These are phyloP conservation scores for Talaromyces piceae DNA, from an alignment of 2,329 filamentous ascomycete genomes.

Conservation along the genomic window DNA sequence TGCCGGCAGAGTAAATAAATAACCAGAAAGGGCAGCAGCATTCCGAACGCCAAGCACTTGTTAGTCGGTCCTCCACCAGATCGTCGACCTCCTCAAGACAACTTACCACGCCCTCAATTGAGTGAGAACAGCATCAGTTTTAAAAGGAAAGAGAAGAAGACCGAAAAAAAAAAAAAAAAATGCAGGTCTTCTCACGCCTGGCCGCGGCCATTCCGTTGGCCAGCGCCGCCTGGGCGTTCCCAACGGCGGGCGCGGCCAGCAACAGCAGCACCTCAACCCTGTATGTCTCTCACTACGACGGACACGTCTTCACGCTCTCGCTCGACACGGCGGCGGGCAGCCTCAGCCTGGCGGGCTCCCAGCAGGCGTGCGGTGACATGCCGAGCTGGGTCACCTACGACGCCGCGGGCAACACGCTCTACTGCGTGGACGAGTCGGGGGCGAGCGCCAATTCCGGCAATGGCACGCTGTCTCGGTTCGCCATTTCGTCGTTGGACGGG, in stretches of 20 bases:
- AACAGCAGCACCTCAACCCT: constrained; percentile 15
- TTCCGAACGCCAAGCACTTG: no score
- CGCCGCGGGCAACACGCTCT: constrained; percentile 18
- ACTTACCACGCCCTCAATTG: no score
- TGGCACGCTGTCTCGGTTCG: constrained; percentile 16
- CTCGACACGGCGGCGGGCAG: constrained; percentile 11
- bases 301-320: constrained; percentile 27
- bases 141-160: not conserved
- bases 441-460: constrained; percentile 22
- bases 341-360: constrained; percentile 17
- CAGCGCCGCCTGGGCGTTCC: not conserved
- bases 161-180: not conserved
- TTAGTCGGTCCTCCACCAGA: no score
- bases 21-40: no score
- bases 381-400: constrained; percentile 33
- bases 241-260: not conserved
- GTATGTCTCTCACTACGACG: constrained; percentile 33
- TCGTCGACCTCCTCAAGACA: no score
- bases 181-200: not conserved
- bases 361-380: constrained; percentile 26
- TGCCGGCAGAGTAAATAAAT: no score
- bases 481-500: constrained; percentile 8
- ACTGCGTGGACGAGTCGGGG: constrained; percentile 30
- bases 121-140: not conserved
- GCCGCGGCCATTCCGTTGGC: not conserved